phyloP scores from a whole-genome alignment of 2,329 filamentous ascomycete genomes.

The Leptodontidium sp. region DNA sequence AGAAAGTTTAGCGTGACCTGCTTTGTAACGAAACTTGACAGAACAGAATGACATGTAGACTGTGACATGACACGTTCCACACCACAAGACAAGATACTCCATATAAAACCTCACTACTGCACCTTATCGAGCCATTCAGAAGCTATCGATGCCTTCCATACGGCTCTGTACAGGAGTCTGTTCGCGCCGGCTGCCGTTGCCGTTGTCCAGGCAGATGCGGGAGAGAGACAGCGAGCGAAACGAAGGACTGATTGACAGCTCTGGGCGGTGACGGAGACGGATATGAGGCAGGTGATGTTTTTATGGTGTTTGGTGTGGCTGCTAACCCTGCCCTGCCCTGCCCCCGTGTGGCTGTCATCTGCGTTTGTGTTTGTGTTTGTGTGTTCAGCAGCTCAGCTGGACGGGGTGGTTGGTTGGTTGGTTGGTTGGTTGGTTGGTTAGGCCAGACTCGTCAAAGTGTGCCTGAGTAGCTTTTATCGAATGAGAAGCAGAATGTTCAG shows the following conservation, averaged over 20 bases:
- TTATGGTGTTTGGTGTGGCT: slow-evolving; percentile 12
- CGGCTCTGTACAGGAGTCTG: not conserved
- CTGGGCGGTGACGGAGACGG: not conserved
- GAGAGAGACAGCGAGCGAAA: too few relatives aligned
- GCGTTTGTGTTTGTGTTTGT: not conserved
- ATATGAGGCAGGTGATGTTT: slow-evolving; percentile 9
- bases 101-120: not conserved
- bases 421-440: too few relatives aligned
- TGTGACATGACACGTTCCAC: too few relatives aligned
- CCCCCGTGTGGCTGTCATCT: not conserved
- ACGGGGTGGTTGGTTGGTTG: too few relatives aligned
- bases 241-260: too few relatives aligned
- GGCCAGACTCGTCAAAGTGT: too few relatives aligned
- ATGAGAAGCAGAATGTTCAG: too few relatives aligned
- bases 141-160: not conserved
- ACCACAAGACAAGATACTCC: too few relatives aligned
- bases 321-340: not conserved
- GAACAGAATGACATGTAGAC: too few relatives aligned
- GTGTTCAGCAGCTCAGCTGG: not conserved
- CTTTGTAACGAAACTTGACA: not conserved
- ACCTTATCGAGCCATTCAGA: slow-evolving; percentile 5
- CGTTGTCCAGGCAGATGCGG: too few relatives aligned
- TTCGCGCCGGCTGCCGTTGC: slow-evolving; percentile 11
- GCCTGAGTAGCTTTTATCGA: too few relatives aligned
- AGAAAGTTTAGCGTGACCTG: not conserved